Evolutionary conservation across 768 basidiomycete species (phyloP).

Genomic region (Phylloporus sp.): DNA sequence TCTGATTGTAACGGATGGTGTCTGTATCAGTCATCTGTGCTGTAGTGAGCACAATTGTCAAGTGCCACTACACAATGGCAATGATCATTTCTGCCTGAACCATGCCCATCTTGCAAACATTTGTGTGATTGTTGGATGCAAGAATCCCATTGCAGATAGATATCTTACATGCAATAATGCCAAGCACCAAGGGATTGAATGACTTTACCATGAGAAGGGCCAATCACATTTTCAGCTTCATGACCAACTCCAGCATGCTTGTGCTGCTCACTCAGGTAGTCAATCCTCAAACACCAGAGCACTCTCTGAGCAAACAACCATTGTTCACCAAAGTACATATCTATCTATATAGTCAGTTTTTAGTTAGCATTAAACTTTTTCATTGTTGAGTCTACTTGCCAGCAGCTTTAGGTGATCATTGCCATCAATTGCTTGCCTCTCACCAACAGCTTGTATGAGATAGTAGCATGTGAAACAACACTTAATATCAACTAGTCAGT

Average conservation of each 20-base stretch:
- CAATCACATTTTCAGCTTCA: slow-evolving; percentile 1
- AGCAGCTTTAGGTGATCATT: too few relatives aligned
- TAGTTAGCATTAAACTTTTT: too few relatives aligned
- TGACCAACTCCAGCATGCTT: background rate
- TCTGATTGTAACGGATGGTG: background rate
- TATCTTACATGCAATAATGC: background rate
- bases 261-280: too few relatives aligned
- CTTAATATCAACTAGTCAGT: too few relatives aligned
- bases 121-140: background rate
- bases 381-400: too few relatives aligned
- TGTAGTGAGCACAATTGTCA: background rate
- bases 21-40: slow-evolving; percentile 5
- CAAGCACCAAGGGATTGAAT: background rate
- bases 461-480: too few relatives aligned
- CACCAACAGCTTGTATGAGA: too few relatives aligned
- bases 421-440: too few relatives aligned
- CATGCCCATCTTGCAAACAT: background rate
- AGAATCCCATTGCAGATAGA: background rate
- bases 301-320: too few relatives aligned
- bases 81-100: background rate
- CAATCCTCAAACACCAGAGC: too few relatives aligned
- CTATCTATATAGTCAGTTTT: too few relatives aligned
- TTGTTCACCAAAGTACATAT: too few relatives aligned
- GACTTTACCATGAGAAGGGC: background rate
- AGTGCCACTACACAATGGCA: background rate